Conservation (phyloP, 768 basidiomycete species). For the Ephemerocybe angulata region DNA sequence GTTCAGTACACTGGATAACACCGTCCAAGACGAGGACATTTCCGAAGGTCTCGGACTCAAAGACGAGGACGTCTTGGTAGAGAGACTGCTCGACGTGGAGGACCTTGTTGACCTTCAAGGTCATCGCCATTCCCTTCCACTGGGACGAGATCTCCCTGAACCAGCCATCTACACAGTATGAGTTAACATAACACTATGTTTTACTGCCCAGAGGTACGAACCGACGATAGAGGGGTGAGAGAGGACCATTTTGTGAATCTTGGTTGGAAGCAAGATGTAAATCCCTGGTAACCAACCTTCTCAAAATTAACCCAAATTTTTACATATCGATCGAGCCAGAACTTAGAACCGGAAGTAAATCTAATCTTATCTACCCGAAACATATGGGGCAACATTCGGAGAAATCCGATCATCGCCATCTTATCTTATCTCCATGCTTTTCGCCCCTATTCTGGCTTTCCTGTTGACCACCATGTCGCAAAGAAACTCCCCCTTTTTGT, state of each 20-base stretch:
- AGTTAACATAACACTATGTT: neutral
- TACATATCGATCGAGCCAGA: too few species aligned
- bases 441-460: too few species aligned
- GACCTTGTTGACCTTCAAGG: constrained; percentile 91
- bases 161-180: constrained; percentile 68
- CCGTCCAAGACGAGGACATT: constrained; percentile 95
- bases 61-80: constrained; percentile 97
- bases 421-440: too few species aligned
- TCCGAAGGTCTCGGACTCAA: constrained; percentile 94
- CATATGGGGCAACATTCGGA: too few species aligned
- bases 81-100: constrained; percentile 90
- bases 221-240: constrained; percentile 56
- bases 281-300: too few species aligned
- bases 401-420: too few species aligned
- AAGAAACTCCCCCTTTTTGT: neutral
- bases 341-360: too few species aligned
- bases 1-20: constrained; percentile 94
- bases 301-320: too few species aligned
- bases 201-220: too few species aligned
- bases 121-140: constrained; percentile 98
- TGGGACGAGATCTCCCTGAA: constrained; percentile 93
- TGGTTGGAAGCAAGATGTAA: too few species aligned
- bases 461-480: too few species aligned
- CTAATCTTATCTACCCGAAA: too few species aligned
- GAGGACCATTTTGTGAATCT: constrained; percentile 51